These are phyloP conservation scores for Pseudogymnoascus sp. DNA, from an alignment of 2,329 filamentous ascomycete genomes.

Conservation along the genomic window DNA sequence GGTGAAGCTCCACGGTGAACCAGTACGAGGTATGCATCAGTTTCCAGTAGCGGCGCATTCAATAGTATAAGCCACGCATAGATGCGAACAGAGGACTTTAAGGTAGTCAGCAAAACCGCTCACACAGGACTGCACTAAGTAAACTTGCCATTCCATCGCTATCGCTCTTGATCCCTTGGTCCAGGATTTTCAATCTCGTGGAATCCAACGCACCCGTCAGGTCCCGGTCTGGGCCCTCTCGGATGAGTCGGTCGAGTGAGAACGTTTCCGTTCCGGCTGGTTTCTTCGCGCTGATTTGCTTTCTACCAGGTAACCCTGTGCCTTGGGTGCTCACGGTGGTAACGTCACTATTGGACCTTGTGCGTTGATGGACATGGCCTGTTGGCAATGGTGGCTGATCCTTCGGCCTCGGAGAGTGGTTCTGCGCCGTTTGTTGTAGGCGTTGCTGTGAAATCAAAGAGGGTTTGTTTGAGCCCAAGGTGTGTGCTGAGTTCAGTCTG, in stretches of 20 bases:
- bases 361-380: constrained; percentile 37
- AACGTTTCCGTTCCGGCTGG: constrained; percentile 45
- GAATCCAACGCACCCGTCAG: constrained; percentile 59
- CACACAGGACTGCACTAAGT: constrained; percentile 10
- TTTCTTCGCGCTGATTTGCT: constrained; percentile 38
- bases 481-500: constrained; percentile 68
- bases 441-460: constrained; percentile 58
- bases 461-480: constrained; percentile 47
- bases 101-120: constrained; percentile 14
- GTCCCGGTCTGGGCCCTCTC: constrained; percentile 68
- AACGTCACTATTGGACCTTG: constrained; percentile 67
- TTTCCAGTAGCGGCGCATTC: constrained; percentile 74
- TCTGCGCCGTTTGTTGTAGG: constrained; percentile 33
- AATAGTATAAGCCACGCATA: constrained; percentile 95
- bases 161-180: constrained; percentile 68
- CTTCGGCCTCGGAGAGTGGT: constrained; percentile 14
- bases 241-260: constrained; percentile 65
- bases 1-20: constrained; percentile 91
- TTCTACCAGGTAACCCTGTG: constrained; percentile 35
- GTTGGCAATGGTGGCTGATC: constrained; percentile 24
- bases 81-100: constrained; percentile 79
- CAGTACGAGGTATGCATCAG: constrained; percentile 80
- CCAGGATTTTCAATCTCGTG: constrained; percentile 63
- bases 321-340: constrained; percentile 34
- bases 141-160: constrained; percentile 67